Evolutionary conservation across 345 rosid species (phyloP).

Genomic region (Xanthoceras sorbifolium): DNA sequence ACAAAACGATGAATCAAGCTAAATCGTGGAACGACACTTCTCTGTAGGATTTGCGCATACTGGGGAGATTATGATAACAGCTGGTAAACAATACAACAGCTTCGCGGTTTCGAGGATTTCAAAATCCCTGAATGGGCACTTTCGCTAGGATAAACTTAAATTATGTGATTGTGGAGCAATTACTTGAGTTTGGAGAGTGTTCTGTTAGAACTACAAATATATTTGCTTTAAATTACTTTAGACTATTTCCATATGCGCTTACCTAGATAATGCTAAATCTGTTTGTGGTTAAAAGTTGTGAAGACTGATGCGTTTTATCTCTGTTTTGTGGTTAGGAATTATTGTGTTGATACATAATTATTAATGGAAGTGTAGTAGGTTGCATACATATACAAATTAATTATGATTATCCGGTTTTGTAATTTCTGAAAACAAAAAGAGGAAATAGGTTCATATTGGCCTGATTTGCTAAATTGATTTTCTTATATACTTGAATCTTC

Average conservation of each 20-base stretch:
- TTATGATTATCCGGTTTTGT: background rate
- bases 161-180: slow-evolving; percentile 17
- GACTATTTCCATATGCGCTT: slow-evolving; percentile 15
- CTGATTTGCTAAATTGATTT: background rate
- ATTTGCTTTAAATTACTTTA: slow-evolving; percentile 26
- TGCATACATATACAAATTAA: background rate
- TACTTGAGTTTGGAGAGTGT: slow-evolving; percentile 21
- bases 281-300: slow-evolving; percentile 2
- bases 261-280: slow-evolving; percentile 2
- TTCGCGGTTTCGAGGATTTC: slow-evolving; percentile 33
- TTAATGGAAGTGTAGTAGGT: slow-evolving; percentile 9
- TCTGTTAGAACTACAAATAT: slow-evolving; percentile 25
- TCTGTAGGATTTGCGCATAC: slow-evolving; percentile 50
- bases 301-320: background rate
- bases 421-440: background rate
- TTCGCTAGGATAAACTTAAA: slow-evolving; percentile 32
- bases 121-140: slow-evolving; percentile 22
- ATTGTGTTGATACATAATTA: background rate
- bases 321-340: slow-evolving; percentile 11
- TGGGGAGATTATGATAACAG: slow-evolving; percentile 38
- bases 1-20: slow-evolving; percentile 34
- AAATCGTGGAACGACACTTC: slow-evolving; percentile 37
- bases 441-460: background rate
- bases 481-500: background rate
- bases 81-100: slow-evolving; percentile 34